Conservation (phyloP, 139 green algal species). For the Chlamydomonas asymmetrica region DNA sequence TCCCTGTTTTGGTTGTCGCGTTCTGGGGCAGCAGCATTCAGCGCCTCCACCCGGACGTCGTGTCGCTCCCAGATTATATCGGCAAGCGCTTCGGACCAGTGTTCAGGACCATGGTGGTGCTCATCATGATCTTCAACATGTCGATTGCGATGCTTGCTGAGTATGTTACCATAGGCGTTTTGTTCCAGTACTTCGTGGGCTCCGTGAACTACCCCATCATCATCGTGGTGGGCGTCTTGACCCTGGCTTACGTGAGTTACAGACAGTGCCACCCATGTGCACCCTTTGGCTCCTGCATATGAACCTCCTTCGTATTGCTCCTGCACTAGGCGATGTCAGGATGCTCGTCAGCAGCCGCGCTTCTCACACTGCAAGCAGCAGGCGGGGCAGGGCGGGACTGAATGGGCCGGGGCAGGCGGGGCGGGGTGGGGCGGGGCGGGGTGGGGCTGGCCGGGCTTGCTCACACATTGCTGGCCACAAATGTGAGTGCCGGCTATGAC, state of each 20-base stretch:
- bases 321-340: no score
- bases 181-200: slow-evolving; percentile 48
- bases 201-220: slow-evolving; percentile 64
- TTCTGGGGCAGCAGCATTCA: slow-evolving; percentile 49
- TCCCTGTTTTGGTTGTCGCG: slow-evolving; percentile 74
- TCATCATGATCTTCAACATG: slow-evolving; percentile 77
- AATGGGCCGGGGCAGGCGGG: no score
- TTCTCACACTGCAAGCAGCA: no score
- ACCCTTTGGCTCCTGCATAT: no score
- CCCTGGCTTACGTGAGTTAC: slow-evolving; percentile 12
- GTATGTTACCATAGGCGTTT: background rate
- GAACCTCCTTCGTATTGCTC: no score
- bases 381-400: no score
- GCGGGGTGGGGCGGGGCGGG: no score
- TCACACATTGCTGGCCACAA: background rate
- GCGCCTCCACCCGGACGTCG: slow-evolving; percentile 34
- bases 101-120: slow-evolving; percentile 50
- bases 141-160: slow-evolving; percentile 49
- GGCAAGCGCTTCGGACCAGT: slow-evolving; percentile 63
- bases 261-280: slow-evolving; percentile 1
- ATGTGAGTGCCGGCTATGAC: no score
- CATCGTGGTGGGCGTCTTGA: slow-evolving; percentile 65
- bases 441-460: background rate
- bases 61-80: slow-evolving; percentile 73
- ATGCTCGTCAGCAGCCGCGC: no score